Base-by-base conservation (phyloP, 2,329 filamentous ascomycete species). In the Talaromyces rugulosus region DNA sequence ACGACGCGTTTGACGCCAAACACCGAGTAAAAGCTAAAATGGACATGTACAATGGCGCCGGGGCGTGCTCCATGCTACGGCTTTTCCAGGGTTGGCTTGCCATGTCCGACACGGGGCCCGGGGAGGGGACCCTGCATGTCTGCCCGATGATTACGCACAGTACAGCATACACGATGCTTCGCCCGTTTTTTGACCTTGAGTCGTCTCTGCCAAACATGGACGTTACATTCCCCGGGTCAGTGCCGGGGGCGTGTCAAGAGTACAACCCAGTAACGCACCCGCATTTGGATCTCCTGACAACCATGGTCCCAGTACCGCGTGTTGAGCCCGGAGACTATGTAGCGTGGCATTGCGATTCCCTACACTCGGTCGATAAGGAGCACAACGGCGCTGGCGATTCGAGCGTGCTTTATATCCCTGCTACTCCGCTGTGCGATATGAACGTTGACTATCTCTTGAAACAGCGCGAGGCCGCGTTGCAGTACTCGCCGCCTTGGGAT, bases 81-180 rank as follows among this genome's bases (percentile, higher is more conserved):
- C 89, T 92, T 83, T 94, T 91, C 74, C 93, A 97, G 76, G 93
- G 92, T 18, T 97, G 93, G 93, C 75, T 97, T 58, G 74, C 75
- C 63, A 88, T 97, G 83, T 92, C 88, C 62, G 78, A 80, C n/a
- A 89, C 87, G 0, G 86, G 82, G 0, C 90, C 91, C 0, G 82
- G 82, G 5, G 88, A 96, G 77, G 93, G 93, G 0, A 95, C 92
- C 0, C 76, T 97, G 58, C 82, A 91, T 51, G 89, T 96, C 1
- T 93, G 93, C 69, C 93, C 93, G 0, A 80, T 96, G 58, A 77
- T 95, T 53, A 83, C 84, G 65, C 84, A 91, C 59, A 86, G 90
- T 0, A 95, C 90, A 0, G 87, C 89, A 0, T 97, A 97, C 70
- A 84, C 87, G 51, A 82, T 97, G 0, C 83, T 97, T 4, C 83